These are phyloP conservation scores for Allium cepa DNA, from an alignment of 106 monocot species.

Conservation along the genomic window DNA sequence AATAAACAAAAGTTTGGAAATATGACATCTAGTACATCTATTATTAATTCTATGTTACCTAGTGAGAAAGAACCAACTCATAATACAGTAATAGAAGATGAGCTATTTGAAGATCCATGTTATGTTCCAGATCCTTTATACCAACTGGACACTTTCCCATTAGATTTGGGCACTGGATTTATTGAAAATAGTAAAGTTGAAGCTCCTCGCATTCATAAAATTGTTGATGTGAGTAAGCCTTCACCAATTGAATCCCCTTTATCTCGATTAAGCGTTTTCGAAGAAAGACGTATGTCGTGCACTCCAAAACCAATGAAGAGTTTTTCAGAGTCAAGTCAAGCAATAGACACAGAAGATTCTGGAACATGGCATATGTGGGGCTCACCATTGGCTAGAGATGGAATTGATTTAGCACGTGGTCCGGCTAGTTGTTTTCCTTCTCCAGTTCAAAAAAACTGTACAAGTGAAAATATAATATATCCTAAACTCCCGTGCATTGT, in stretches of 20 bases:
- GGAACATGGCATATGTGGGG: slow-evolving; percentile 93
- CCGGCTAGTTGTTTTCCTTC: slow-evolving; percentile 37
- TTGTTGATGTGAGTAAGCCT: slow-evolving; percentile 44
- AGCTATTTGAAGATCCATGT: slow-evolving; percentile 83
- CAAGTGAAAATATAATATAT: slow-evolving; percentile 23
- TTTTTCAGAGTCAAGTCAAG: slow-evolving; percentile 17
- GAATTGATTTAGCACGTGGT: slow-evolving; percentile 44
- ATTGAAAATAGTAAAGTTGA: slow-evolving; percentile 21
- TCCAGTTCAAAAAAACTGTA: slow-evolving; percentile 18
- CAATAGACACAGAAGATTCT: slow-evolving; percentile 21
- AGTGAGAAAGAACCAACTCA: slow-evolving; percentile 25
- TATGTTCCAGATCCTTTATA: slow-evolving; percentile 60
- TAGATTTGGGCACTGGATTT: slow-evolving; percentile 51
- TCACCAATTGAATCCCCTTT: slow-evolving; percentile 88
- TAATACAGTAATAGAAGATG: slow-evolving; percentile 44
- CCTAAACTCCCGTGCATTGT: slow-evolving; percentile 19
- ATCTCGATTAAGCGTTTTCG: slow-evolving; percentile 33
- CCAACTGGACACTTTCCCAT: slow-evolving; percentile 50
- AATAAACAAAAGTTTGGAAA: slow-evolving; percentile 23
- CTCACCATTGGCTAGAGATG: slow-evolving; percentile 50
- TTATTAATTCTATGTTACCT: slow-evolving; percentile 18
- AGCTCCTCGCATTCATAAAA: slow-evolving; percentile 25
- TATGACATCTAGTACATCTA: neutral
- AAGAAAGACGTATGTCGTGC: slow-evolving; percentile 24
- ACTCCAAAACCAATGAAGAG: slow-evolving; percentile 19